Evolutionary conservation across 768 basidiomycete species (phyloP), one percentile per base, ranked within the genome.

Genomic region (Russula earlei): DNA sequence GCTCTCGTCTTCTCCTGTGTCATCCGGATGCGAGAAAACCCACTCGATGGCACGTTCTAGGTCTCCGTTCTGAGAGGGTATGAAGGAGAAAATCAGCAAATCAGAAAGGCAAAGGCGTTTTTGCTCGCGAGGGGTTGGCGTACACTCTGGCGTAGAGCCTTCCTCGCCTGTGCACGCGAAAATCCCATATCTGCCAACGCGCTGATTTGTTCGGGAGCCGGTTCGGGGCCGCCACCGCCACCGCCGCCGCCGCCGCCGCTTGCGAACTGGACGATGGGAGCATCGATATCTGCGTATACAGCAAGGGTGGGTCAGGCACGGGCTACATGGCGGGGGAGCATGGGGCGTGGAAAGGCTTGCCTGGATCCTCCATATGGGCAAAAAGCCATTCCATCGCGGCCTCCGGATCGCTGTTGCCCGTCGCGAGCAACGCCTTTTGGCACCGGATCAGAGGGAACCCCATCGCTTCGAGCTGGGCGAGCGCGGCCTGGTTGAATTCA

Each of bases 381-480:
- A 98, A 95, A 40, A 99, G 69, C 95, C 95, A 99, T 56, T 91
- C 84, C 92, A 95, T 95, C 0, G 96, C 96, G 0, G 74, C 77
- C 59, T 93, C 88, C 0, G 86, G 72, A 55, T 83, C 82, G 15
- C 69, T 72, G 62, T 85, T 84, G 0, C 91, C 91, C 0, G 93
- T 98, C 0, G 91, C 92, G 10, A 95, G 74, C 5, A 98, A 68
- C 0, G 94, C 96, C 62, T 91, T 93, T 64, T 95, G 86, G 67
- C 89, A 93, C 22, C 93, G 80, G 8, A 92, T 68, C 0, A 71
- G 67, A 0, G 94, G 88, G 76, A 99, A 98, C 0, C 95, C 95
- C 92, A 98, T 94, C 0, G 72, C 83, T 63, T 89, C 82, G 22
- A 98, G 73, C 70, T 87, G 83, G 0, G 73, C 77, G 74, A 97